Conservation (phyloP, 1,284 basidiomycete genomes). For the Leccinum solheimii region DNA sequence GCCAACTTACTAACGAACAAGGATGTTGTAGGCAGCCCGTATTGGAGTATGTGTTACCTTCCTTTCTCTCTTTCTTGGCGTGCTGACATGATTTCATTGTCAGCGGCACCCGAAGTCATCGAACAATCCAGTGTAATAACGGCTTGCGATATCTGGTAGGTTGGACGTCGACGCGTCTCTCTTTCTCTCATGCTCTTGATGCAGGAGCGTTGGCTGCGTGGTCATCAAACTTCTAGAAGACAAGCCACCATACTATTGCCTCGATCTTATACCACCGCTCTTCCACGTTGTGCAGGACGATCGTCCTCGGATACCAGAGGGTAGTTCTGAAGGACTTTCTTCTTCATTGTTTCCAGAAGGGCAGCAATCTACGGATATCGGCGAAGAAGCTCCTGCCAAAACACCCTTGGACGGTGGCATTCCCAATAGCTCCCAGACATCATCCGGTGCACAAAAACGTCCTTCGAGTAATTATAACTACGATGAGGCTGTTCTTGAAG, state of each 20-base stretch:
- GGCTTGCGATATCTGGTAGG: conserved; percentile 93
- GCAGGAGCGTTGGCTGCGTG: conserved; percentile 90
- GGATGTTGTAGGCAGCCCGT: conserved; percentile 89
- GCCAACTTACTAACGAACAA: background rate
- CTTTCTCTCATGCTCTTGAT: conserved; percentile 15
- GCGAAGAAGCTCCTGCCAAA: conserved; percentile 91
- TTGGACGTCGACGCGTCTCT: conserved; percentile 5
- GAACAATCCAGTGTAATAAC: conserved; percentile 97
- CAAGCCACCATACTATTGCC: conserved; percentile 92
- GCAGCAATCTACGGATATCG: conserved; percentile 89
- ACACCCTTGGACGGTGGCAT: conserved; percentile 91
- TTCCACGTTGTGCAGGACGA: conserved; percentile 99
- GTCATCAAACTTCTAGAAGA: conserved; percentile 97
- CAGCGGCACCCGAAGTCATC: conserved; percentile 97
- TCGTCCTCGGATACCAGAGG: conserved; percentile 92
- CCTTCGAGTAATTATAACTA: conserved; percentile 80
- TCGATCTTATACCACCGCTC: conserved; percentile 97
- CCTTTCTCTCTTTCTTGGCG: conserved; percentile 15
- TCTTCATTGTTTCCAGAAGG: conserved; percentile 98
- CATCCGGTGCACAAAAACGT: conserved; percentile 45
- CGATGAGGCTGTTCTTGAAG: conserved; percentile 91
- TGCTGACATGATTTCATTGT: conserved; percentile 19
- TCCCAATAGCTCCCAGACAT: conserved; percentile 18
- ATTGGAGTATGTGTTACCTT: conserved; percentile 93
- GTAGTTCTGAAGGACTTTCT: conserved; percentile 96